A percentile compares a stretch with the other conserved stretches of the same genome.
Conservation (phyloP, 768 basidiomycete species). For the Ramaria sp. region DNA sequence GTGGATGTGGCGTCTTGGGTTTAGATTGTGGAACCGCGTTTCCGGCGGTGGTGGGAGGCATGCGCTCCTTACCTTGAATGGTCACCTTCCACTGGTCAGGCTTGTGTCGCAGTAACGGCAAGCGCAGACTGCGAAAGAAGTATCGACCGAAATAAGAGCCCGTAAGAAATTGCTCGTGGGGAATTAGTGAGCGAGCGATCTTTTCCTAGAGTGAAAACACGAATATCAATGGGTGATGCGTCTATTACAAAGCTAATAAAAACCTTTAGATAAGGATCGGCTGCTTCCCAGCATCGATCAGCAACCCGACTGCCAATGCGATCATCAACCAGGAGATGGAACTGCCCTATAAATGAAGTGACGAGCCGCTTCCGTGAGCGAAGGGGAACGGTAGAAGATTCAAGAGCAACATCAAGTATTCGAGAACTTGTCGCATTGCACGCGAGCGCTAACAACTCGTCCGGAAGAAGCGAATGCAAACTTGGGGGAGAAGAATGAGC, state of each 20-base stretch:
- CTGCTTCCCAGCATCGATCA: constrained; percentile 82
- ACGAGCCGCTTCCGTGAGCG: constrained; percentile 66
- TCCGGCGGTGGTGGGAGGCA: constrained; percentile 1
- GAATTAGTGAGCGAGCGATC: constrained; percentile 71
- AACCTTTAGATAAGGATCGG: constrained; percentile 91
- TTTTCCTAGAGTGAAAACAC: constrained; percentile 56
- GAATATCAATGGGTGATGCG: constrained; percentile 1
- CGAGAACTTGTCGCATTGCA: constrained; percentile 63
- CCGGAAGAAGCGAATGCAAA: constrained; percentile 42
- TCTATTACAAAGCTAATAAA: constrained; percentile 10
- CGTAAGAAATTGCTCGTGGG: constrained; percentile 60
- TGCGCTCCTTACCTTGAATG: constrained; percentile 37
- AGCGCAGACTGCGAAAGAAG: constrained; percentile 68
- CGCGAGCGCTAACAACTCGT: constrained; percentile 49
- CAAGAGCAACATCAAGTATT: constrained; percentile 60
- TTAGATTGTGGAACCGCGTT: background rate
- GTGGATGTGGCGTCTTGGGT: constrained; percentile 12
- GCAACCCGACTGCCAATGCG: constrained; percentile 83
- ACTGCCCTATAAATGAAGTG: constrained; percentile 66
- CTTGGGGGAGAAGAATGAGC: constrained; percentile 25
- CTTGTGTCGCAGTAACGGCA: constrained; percentile 66
- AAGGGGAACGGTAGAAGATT: constrained; percentile 52
- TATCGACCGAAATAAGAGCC: constrained; percentile 81
- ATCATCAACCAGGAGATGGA: constrained; percentile 75
- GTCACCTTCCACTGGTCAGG: constrained; percentile 81